Evolutionary conservation across 768 basidiomycete species (phyloP).

Genomic region (Crucibulum laeve): DNA sequence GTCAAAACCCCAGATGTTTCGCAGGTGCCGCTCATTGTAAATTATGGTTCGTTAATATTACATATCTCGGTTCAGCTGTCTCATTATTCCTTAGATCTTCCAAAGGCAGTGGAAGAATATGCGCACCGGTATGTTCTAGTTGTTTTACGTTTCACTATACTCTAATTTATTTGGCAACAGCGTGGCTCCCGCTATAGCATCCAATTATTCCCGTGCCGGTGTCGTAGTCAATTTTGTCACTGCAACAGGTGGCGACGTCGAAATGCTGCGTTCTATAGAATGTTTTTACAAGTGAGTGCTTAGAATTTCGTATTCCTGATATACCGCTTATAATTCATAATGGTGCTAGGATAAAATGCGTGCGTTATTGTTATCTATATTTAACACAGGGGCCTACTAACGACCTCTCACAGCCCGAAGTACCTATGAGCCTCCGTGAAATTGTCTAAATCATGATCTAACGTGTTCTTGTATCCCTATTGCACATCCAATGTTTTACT

Average conservation of each 20-base stretch:
- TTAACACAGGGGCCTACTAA: constrained; percentile 13
- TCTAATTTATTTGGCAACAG: constrained; percentile 30
- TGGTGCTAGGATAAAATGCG: constrained; percentile 76
- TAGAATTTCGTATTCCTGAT: not conserved
- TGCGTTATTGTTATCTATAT: constrained; percentile 33
- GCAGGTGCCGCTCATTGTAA: constrained; percentile 90
- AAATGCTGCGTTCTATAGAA: constrained; percentile 97
- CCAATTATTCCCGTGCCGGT: constrained; percentile 81
- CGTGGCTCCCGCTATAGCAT: constrained; percentile 84
- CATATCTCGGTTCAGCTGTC: not conserved
- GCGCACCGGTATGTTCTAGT: constrained; percentile 68
- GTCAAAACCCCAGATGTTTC: constrained; percentile 87
- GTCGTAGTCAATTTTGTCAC: constrained; percentile 97
- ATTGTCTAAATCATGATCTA: constrained; percentile 62
- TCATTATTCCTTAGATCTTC: constrained; percentile 54
- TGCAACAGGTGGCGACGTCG: constrained; percentile 95
- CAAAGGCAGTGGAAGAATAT: constrained; percentile 96
- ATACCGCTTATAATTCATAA: constrained; percentile 4
- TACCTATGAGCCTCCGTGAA: constrained; percentile 87
- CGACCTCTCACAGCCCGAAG: constrained; percentile 64
- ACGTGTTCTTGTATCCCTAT: constrained; percentile 81
- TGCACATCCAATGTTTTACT: constrained; percentile 37
- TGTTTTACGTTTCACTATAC: not conserved
- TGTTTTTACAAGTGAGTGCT: constrained; percentile 86
- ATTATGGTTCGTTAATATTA: constrained; percentile 62